Evolutionary conservation across 2,329 filamentous ascomycete species (phyloP), one percentile per base, ranked within the genome.

Genomic region (Aspergillus clavatus): DNA sequence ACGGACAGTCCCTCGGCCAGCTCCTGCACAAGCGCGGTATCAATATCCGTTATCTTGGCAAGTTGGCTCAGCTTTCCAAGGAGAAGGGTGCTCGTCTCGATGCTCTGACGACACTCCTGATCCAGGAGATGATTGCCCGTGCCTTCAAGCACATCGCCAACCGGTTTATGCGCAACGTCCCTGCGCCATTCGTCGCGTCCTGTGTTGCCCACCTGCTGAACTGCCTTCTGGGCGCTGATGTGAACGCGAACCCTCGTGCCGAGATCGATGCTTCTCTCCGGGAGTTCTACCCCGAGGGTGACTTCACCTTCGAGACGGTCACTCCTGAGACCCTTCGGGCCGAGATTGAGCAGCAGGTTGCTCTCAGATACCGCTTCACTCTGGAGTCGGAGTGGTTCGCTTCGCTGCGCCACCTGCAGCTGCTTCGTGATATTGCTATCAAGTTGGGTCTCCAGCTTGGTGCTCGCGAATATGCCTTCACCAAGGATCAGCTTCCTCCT

Each of bases 1-100:
- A 98, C 59, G 93, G 93, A n/a, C 81, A 87, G 61, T 96, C 91
- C 16, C 76, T 98, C 47, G 88, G 86, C 59, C 83, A 84, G 54
- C 80, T 96, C 41, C 77, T 98, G 62, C 93, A 98, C 75, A 95
- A 95, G 77, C 87, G 91, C 33, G 93, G 93, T 71, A 90, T 98
- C 74, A 98, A 98, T 72, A 80, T 97, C 51, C 82, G 94, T 61
- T 98, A 98, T 67, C 78, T 97, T n/a, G 93, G 93, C 54, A 86
- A 83, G 68, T 71, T 98, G 51, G 86, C 88, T 10, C 75, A 80
- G 47, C 76, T 87, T 41, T 82, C 85, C 56, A 79, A 80, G 54
- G 72, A 78, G 48, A 78, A 82, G 56, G 84, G 84, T 45, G 77
- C 81, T 43, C 84, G 88, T 50, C 77, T 97, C 19, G 75, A 83